A percentile compares a stretch with the other conserved stretches of the same genome.
These are phyloP conservation scores for Triticum turgidum DNA, from an alignment of 176 grass and related monocot genomes.

Conservation along the genomic window DNA sequence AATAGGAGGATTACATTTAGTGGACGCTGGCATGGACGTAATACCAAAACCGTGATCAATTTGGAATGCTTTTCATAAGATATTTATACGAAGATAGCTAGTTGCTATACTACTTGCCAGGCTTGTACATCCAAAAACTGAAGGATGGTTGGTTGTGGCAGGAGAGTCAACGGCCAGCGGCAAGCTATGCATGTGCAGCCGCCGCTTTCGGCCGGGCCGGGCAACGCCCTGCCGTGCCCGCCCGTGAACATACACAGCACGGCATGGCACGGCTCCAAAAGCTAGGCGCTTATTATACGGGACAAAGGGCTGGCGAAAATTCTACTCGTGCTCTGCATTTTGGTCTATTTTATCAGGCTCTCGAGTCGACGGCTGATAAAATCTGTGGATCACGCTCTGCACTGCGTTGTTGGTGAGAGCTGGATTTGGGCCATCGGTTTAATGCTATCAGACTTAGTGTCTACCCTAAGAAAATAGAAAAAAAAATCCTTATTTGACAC, in stretches of 20 bases:
- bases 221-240: not conserved
- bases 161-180: conserved; percentile 34
- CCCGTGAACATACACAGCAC: conserved; percentile 3
- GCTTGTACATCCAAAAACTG: not conserved
- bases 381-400: not conserved
- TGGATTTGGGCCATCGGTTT: not conserved
- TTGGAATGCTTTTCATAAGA: not conserved
- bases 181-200: conserved; percentile 39
- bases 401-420: not conserved
- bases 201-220: conserved; percentile 41
- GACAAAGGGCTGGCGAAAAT: conserved; percentile 1
- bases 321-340: not conserved
- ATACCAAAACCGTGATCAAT: not conserved
- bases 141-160: conserved; percentile 6
- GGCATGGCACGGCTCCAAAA: conserved; percentile 1
- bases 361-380: not conserved
- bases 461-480: not conserved
- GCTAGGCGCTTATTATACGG: not conserved
- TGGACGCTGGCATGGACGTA: not conserved
- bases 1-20: not conserved
- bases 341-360: not conserved
- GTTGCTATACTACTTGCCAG: not conserved
- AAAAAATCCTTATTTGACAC: no score
- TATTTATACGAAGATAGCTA: not conserved
- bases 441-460: not conserved